Conservation (phyloP, 1,284 basidiomycete species). For the Ganoderma meredithae region DNA sequence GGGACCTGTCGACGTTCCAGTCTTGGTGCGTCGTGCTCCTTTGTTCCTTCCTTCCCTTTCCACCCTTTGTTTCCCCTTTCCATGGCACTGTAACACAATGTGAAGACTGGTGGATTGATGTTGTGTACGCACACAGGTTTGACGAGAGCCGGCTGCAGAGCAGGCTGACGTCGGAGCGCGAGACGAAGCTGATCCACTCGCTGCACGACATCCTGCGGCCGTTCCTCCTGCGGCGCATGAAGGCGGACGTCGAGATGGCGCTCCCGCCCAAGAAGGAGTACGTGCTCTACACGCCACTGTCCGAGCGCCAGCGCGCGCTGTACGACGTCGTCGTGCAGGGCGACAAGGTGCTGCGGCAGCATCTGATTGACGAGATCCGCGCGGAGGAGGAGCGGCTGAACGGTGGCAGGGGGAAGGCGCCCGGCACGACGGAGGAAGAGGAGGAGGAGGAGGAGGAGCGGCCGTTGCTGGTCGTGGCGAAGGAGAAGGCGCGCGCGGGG, state of each 20-base stretch:
- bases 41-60: too few relatives aligned
- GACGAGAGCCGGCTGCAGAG: slow-evolving; percentile 71
- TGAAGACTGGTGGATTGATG: too few relatives aligned
- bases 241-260: slow-evolving; percentile 88
- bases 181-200: slow-evolving; percentile 75
- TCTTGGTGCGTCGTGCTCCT: slow-evolving; percentile 68
- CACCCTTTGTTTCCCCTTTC: too few relatives aligned
- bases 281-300: slow-evolving; percentile 91
- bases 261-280: slow-evolving; percentile 96
- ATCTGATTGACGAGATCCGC: slow-evolving; percentile 55
- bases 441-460: slow-evolving; percentile 41
- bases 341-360: slow-evolving; percentile 58
- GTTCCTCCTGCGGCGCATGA: slow-evolving; percentile 92
- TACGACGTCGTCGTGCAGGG: slow-evolving; percentile 84
- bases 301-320: slow-evolving; percentile 80
- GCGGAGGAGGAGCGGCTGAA: slow-evolving; percentile 35
- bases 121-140: too few relatives aligned
- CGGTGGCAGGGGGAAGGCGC: slow-evolving; percentile 37
- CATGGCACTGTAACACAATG: too few relatives aligned
- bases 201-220: slow-evolving; percentile 94
- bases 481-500: slow-evolving; percentile 43
- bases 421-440: slow-evolving; percentile 34
- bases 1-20: slow-evolving; percentile 90
- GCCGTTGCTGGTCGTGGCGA: slow-evolving; percentile 40
- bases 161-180: slow-evolving; percentile 65